Conservation (phyloP, 2,329 filamentous ascomycete genomes). For the Xylaria sp. region DNA sequence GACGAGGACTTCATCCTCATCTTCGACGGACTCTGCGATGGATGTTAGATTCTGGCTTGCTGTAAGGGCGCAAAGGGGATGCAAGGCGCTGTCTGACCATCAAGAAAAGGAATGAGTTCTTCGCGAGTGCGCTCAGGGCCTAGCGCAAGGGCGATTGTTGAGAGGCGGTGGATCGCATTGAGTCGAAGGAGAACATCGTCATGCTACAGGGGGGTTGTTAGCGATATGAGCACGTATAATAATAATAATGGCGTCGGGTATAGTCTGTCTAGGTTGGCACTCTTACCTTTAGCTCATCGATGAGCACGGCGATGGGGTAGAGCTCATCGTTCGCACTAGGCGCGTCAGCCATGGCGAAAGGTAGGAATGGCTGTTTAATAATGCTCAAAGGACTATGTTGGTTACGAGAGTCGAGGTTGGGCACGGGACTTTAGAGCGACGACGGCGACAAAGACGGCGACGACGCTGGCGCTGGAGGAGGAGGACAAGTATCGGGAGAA, state of each 20-base stretch:
- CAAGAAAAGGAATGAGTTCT: constrained; percentile 98
- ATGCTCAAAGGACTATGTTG: constrained; percentile 14
- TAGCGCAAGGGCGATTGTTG: constrained; percentile 95
- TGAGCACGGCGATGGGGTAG: constrained; percentile 99
- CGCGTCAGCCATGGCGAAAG: constrained; percentile 83
- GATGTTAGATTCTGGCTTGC: constrained; percentile 46
- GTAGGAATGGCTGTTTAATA: constrained; percentile 21
- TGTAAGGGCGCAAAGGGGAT: constrained; percentile 21
- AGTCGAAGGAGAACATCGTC: constrained; percentile 97
- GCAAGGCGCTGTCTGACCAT: constrained; percentile 74
- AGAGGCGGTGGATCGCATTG: constrained; percentile 98
- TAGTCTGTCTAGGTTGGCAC: constrained; percentile 41
- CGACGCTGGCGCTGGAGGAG: constrained; percentile 16
- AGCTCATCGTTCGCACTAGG: constrained; percentile 96
- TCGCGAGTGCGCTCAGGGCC: constrained; percentile 97
- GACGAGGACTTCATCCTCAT: constrained; percentile 98
- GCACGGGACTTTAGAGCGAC: constrained; percentile 19
- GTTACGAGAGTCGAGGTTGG: constrained; percentile 19
- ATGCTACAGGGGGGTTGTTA: constrained; percentile 70
- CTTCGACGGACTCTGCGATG: constrained; percentile 90
- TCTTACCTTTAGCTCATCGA: constrained; percentile 97
- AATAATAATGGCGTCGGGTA: constrained; percentile 22
- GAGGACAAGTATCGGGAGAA: constrained; percentile 34
- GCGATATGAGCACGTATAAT: constrained; percentile 24
- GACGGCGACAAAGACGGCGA: constrained; percentile 5